Evolutionary conservation across 805 yeast species (phyloP), one percentile per base, ranked within the genome.

Genomic region (Sungouiella blattae): DNA sequence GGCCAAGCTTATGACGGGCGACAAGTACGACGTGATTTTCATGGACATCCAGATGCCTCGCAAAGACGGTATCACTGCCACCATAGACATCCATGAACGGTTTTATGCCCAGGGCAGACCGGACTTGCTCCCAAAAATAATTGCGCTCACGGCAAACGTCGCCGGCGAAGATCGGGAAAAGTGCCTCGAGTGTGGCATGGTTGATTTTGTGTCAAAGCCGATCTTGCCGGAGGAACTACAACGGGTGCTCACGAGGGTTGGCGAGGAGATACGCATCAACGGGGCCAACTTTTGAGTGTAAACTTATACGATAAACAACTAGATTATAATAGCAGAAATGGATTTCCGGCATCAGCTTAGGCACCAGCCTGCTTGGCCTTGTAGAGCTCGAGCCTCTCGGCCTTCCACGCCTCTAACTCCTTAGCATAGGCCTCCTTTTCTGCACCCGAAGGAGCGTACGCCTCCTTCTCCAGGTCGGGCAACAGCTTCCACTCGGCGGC

Each of bases 1-100:
- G 38, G 53, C 31, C 8, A 32, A 46, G 18, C 51, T 55, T 28
- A 39, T 58, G 4, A 40, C 50, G 13, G 49, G 49, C 1, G 47
- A 55, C 11, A 55, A 50, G 34, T 78, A 77, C 49, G 77, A 76
- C 43, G 63, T 73, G 25, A 68, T 78, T 13, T 57, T 78, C 26
- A 70, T 78, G 72, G 83, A 78, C 48, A 66, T 71, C 15, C 78
- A 77, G 32, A 66, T 77, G 67, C 78, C 79, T 6, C 55, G 67
- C 12, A 64, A 73, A 40, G 84, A 78, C 50, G 84, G 84, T 1
- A 63, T 75, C n/a, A 64, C 69, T 4, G 68, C 77, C 1, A 64
- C 76, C 0, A 52, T 52, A 7, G 74, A 69, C 36, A 48, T 72
- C 25, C 49, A 46, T 28, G 51, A 55, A 30, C 35, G 49, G 17